Evolutionary conservation across 257 asterid species (phyloP), one percentile per base, ranked within the genome.

Genomic region (Nicotiana otophora): DNA sequence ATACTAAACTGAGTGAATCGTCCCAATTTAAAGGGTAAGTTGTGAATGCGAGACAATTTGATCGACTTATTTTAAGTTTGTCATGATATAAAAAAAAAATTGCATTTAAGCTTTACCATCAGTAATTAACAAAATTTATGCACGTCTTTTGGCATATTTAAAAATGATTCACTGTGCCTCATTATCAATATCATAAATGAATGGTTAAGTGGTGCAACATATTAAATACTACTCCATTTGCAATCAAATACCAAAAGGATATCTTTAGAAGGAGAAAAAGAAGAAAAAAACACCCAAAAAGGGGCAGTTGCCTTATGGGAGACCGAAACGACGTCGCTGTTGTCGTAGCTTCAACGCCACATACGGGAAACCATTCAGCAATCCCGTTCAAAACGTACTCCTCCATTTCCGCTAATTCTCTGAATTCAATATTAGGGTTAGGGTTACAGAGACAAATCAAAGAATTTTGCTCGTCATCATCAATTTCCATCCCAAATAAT

Each of bases 381-480:
- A 26, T 74, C 42, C 61, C 57, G 3, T 69, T 68, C 55, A 68
- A 19, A 67, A 36, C 23, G 46, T 36, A 34, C 51, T 17, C 5
- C n/a, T 55, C 17, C 76, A 68, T 68, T 72, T 70, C 51, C 79
- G n/a, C 28, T 58, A 14, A 46, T 72, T 63, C 72, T 42, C 85
- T 85, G 54, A 48, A 60, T 30, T 28, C 81, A 46, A 11, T 11
- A 89, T 77, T 92, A 91, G 97, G 95, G 94, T 89, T 79, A 46
- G 68, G 28, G 68, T 20, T 60, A 60, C 14, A 20, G 14, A 58
- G 12, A 3, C 14, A n/a, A 69, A 11, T 70, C 60, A 17, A 70
- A 72, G 20, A 46, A 14, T 7, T 23, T 46, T 12, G 34, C 57
- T 46, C 78, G 46, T n/a, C n/a, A 31, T 72, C 60, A 46, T n/a